Percentiles rank a stretch among this genome's conserved stretches.
These are phyloP conservation scores for Digitaria exilis DNA, from an alignment of 202 grass and related monocot species.

Conservation along the genomic window DNA sequence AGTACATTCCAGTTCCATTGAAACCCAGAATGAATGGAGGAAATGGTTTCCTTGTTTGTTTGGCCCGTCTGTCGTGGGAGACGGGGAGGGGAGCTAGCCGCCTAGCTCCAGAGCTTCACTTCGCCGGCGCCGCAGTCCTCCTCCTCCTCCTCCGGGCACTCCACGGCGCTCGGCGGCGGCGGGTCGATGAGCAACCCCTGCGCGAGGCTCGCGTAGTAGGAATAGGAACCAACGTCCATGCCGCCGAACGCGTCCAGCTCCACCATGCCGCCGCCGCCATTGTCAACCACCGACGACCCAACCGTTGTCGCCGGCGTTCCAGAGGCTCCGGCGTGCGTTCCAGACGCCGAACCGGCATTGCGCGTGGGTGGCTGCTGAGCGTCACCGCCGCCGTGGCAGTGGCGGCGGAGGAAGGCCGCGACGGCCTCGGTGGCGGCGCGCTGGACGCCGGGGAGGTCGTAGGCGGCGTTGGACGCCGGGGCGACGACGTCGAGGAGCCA, in stretches of 20 bases:
- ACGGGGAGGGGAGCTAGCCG: not conserved
- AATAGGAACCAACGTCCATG: constrained; percentile 52
- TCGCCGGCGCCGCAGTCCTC: constrained; percentile 34
- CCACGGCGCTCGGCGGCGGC: constrained; percentile 36
- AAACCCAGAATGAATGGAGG: not conserved
- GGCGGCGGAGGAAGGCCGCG: constrained; percentile 31
- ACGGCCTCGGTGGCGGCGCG: constrained; percentile 45
- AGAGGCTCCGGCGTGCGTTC: too few relatives aligned
- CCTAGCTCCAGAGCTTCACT: constrained; percentile 53
- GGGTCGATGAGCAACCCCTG: constrained; percentile 53
- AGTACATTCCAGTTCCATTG: not conserved
- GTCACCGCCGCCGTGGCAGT: not conserved
- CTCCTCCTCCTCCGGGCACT: not conserved
- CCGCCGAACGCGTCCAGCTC: constrained; percentile 35
- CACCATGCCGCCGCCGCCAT: not conserved
- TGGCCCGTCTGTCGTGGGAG: too few relatives aligned
- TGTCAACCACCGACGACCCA: not conserved
- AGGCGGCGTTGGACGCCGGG: not conserved
- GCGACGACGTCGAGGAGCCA: constrained; percentile 52
- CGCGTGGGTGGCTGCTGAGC: not conserved
- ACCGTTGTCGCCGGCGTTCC: not conserved
- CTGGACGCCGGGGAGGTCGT: constrained; percentile 11
- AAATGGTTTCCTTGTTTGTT: too few relatives aligned
- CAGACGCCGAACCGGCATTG: not conserved
- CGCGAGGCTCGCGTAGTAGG: constrained; percentile 60